phyloP scores from a whole-genome alignment of 73 alveolate species.

The Uronychia setigera region DNA sequence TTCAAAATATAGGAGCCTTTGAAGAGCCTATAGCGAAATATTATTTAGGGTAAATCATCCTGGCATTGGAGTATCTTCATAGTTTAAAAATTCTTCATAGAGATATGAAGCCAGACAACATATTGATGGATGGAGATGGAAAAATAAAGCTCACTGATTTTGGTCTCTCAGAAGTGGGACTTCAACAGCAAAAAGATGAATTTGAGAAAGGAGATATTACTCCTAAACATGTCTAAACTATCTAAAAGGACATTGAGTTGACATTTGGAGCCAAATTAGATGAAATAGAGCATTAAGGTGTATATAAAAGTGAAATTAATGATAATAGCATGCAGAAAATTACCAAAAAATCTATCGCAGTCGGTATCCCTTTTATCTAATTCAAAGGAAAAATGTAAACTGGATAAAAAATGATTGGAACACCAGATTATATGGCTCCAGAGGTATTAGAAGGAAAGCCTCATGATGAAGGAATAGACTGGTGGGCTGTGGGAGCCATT shows the following conservation, averaged over 20 bases:
- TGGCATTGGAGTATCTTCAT: slow-evolving; percentile 74
- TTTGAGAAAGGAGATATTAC: not conserved
- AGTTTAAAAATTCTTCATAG: slow-evolving; percentile 70
- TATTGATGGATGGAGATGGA: slow-evolving; percentile 72
- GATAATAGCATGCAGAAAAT: not conserved
- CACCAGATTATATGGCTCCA: slow-evolving; percentile 96
- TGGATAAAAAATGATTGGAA: slow-evolving; percentile 90
- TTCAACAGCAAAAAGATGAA: slow-evolving; percentile 27
- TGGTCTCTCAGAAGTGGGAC: slow-evolving; percentile 77
- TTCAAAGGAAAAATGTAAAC: slow-evolving; percentile 44
- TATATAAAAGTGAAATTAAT: not conserved
- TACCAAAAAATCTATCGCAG: not conserved
- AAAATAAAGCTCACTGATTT: slow-evolving; percentile 81
- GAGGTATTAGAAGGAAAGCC: slow-evolving; percentile 71
- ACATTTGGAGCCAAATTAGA: not conserved
- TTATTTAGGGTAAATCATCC: slow-evolving; percentile 37
- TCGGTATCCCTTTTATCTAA: not conserved
- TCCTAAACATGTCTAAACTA: not conserved
- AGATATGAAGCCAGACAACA: slow-evolving; percentile 80
- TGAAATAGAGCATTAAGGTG: not conserved
- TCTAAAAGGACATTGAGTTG: not conserved
- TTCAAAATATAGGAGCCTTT: slow-evolving; percentile 63
- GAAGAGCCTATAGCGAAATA: not conserved
- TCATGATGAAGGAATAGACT: slow-evolving; percentile 64
- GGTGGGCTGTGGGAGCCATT: slow-evolving; percentile 94